Conservation (phyloP, 495 filamentous ascomycete genomes). For the Penicillium pulvis region DNA sequence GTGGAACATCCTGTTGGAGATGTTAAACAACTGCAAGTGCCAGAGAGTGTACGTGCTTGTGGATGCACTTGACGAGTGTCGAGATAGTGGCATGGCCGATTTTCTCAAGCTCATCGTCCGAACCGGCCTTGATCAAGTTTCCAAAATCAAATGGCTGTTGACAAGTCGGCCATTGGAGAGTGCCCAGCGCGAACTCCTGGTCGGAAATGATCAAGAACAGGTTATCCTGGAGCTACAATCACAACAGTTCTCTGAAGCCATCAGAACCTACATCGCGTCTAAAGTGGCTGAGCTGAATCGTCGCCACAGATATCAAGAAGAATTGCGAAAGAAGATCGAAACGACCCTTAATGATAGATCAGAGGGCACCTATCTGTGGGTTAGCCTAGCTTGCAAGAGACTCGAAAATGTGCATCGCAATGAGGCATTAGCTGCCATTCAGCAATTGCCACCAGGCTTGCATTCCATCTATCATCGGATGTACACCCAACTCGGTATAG, state of each 20-base stretch:
- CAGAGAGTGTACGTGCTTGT: conserved; percentile 16
- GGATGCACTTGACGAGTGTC: conserved; percentile 25
- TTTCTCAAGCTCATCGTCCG: conserved; percentile 37
- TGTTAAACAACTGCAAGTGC: conserved; percentile 18
- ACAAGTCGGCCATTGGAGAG: conserved; percentile 26
- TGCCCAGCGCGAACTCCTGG: conserved; percentile 20
- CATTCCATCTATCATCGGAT: conserved; percentile 14
- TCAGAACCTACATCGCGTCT: conserved; percentile 30
- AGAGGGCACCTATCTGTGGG: conserved; percentile 39
- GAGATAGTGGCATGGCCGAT: conserved; percentile 22
- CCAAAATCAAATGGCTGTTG: conserved; percentile 31
- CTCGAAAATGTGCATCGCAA: conserved; percentile 8
- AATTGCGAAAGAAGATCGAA: background rate
- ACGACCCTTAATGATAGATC: conserved; percentile 15
- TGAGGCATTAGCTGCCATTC: conserved; percentile 11
- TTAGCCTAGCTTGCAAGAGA: conserved; percentile 27
- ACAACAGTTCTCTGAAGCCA: conserved; percentile 13
- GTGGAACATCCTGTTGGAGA: conserved; percentile 35
- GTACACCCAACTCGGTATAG: conserved; percentile 1
- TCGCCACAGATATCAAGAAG: background rate
- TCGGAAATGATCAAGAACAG: conserved; percentile 15
- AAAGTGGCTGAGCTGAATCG: conserved; percentile 26
- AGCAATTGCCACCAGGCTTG: conserved; percentile 13
- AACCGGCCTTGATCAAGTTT: conserved; percentile 11
- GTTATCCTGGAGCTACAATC: conserved; percentile 23